phyloP scores from a whole-genome alignment of 352 stramenopile species.

The Pythium utonaiense region DNA sequence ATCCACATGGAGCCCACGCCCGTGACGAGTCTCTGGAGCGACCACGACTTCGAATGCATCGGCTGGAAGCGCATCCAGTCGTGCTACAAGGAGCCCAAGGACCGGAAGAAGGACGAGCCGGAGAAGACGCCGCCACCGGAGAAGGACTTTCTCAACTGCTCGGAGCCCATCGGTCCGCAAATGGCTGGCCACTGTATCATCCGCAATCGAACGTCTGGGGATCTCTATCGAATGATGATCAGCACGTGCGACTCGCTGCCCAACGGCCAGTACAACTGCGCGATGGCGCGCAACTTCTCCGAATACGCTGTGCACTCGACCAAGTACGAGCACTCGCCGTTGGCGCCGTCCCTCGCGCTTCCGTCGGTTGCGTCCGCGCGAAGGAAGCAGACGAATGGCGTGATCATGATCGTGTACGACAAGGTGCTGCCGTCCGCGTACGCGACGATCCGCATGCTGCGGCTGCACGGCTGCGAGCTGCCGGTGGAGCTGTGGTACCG shows the following conservation, averaged over 20 bases:
- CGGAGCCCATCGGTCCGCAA: constrained; percentile 57
- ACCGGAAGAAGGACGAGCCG: constrained; percentile 30
- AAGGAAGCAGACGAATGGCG: constrained; percentile 57
- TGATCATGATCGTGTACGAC: constrained; percentile 86
- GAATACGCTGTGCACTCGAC: constrained; percentile 72
- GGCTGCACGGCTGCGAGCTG: constrained; percentile 69
- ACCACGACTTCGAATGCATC: constrained; percentile 79
- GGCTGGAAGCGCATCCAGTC: constrained; percentile 84
- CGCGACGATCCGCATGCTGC: constrained; percentile 73
- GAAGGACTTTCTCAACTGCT: constrained; percentile 72
- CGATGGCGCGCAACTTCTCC: constrained; percentile 81
- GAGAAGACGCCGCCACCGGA: constrained; percentile 44
- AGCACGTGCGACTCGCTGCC: constrained; percentile 68
- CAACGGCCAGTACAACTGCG: constrained; percentile 72
- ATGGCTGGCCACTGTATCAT: constrained; percentile 86
- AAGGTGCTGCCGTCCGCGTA: constrained; percentile 74
- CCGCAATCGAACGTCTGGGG: constrained; percentile 75
- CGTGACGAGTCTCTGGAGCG: constrained; percentile 62
- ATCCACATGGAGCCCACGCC: constrained; percentile 55
- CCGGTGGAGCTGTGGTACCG: constrained; percentile 85
- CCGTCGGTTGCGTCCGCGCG: constrained; percentile 38
- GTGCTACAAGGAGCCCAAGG: constrained; percentile 45
- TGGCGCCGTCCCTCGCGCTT: constrained; percentile 68
- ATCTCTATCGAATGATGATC: constrained; percentile 81
- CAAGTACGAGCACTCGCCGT: constrained; percentile 61